Conservation (phyloP, 495 filamentous ascomycete species). For the Cercophora samala region DNA sequence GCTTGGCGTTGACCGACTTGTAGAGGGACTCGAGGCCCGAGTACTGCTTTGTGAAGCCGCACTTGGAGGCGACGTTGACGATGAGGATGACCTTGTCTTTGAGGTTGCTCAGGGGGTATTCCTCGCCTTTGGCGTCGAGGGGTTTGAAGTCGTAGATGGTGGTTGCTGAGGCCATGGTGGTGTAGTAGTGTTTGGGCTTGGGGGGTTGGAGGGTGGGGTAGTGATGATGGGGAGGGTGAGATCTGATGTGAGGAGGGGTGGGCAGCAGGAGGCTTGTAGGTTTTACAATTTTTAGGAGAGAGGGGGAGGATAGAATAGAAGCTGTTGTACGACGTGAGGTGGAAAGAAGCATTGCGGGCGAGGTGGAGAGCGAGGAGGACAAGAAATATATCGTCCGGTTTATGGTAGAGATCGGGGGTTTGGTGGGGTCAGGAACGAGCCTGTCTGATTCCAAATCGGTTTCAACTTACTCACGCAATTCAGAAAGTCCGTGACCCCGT, state of each 20-base stretch:
- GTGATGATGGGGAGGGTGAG: no score
- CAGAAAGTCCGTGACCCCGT: background rate
- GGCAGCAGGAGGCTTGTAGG: background rate
- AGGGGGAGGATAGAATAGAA: no score
- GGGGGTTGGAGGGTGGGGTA: background rate
- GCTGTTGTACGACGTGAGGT: background rate
- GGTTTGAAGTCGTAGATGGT: conserved; percentile 90
- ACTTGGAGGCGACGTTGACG: conserved; percentile 99
- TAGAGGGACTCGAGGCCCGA: conserved; percentile 86
- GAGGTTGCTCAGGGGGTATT: conserved; percentile 64
- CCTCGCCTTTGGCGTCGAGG: conserved; percentile 72
- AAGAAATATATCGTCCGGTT: background rate
- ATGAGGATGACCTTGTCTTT: conserved; percentile 89
- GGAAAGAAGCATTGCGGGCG: background rate
- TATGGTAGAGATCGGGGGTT: background rate
- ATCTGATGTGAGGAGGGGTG: background rate
- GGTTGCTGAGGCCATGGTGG: conserved; percentile 82
- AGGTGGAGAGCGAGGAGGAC: background rate
- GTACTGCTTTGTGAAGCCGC: conserved; percentile 98
- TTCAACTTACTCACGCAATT: background rate
- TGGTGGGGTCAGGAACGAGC: background rate
- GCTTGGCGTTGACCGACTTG: conserved; percentile 63
- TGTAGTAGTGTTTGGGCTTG: no score
- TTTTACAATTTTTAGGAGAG: background rate
- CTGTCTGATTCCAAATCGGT: conserved; percentile 4